These are phyloP conservation scores for Aspergillus panamensis DNA, from an alignment of 495 filamentous ascomycete genomes.

Conservation along the genomic window DNA sequence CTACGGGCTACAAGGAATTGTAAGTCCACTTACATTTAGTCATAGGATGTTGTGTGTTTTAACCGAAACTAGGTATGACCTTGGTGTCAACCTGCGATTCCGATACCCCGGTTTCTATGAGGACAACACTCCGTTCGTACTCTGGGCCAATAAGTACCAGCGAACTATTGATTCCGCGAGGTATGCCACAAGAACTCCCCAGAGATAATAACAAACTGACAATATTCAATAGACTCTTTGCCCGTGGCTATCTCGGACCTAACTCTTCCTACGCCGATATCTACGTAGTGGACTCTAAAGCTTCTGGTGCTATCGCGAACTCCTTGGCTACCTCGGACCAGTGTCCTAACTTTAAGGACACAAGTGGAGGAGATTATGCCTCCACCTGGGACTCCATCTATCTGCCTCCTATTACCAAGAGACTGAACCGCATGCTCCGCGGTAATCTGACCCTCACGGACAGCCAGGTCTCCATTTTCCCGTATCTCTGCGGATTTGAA, in stretches of 20 bases:
- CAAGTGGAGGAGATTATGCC: conserved; percentile 39
- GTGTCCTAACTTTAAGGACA: conserved; percentile 49
- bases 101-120: conserved; percentile 54
- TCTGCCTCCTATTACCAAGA: conserved; percentile 46
- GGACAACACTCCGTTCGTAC: conserved; percentile 49
- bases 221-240: conserved; percentile 38
- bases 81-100: conserved; percentile 20
- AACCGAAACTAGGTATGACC: conserved; percentile 23
- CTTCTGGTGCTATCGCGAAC: conserved; percentile 46
- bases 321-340: conserved; percentile 54
- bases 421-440: conserved; percentile 45
- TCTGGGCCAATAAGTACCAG: conserved; percentile 58
- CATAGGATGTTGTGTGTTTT: conserved; percentile 13
- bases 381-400: conserved; percentile 44
- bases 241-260: conserved; percentile 50
- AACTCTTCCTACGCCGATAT: conserved; percentile 48
- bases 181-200: background rate
- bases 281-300: conserved; percentile 47
- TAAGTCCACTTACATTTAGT: conserved; percentile 15
- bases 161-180: conserved; percentile 51
- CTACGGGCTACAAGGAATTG: conserved; percentile 54
- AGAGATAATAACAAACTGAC: background rate
- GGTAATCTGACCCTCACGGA: conserved; percentile 50
- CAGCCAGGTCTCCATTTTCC: conserved; percentile 50
- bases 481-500: conserved; percentile 60